Evolutionary conservation across 2,329 filamentous ascomycete species (phyloP), one percentile per base, ranked within the genome.

Genomic region (Fusarium redolens): DNA sequence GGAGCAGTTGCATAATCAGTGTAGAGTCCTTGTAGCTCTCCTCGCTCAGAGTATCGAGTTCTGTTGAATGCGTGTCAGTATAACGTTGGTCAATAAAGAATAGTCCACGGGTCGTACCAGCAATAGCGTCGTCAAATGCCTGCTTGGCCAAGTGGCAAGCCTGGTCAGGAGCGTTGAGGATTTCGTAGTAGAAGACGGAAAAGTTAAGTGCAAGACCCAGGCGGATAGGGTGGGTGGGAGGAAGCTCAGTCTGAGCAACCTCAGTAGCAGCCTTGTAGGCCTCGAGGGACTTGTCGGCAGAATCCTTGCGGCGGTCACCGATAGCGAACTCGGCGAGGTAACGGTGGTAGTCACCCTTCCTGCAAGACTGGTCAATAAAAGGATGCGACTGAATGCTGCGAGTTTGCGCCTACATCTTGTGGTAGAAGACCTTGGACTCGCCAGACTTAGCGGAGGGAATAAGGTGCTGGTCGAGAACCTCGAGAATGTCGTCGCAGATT

Each of bases 151-250:
- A 92, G 84, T 98, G 96, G 91, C 96, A 98, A 82, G 96, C 96
- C 83, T 97, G 96, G 85, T 98, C 96, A 75, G 96, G 96, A 47
- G 96, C 95, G 90, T 98, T 99, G 81, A 98, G 90, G 84, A 98
- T 99, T 91, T 99, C 96, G 85, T 99, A 99, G 92, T 98, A 98
- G 90, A 98, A 98, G 81, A 98, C 96, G 75, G 95, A 98, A 91
- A 98, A 98, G 92, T 98, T 98, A 79, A 98, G 92, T 78, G 96
- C 96, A 81, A 98, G 92, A 85, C 96, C 96, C 76, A 98, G 94
- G 81, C 96, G 95, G 88, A 98, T 98, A 80, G 96, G 96, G 90
- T 98, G 96, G 71, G 96, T 98, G 73, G 96, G 96, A 73, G 96
- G 96, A 79, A 98, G 92, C 86, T 98, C 96, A 77, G 94, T 97